Percentiles rank a stretch among this genome's conserved stretches.
phyloP scores from a whole-genome alignment of 306 rosid genomes.

The Amphicarpaea edgeworthii region DNA sequence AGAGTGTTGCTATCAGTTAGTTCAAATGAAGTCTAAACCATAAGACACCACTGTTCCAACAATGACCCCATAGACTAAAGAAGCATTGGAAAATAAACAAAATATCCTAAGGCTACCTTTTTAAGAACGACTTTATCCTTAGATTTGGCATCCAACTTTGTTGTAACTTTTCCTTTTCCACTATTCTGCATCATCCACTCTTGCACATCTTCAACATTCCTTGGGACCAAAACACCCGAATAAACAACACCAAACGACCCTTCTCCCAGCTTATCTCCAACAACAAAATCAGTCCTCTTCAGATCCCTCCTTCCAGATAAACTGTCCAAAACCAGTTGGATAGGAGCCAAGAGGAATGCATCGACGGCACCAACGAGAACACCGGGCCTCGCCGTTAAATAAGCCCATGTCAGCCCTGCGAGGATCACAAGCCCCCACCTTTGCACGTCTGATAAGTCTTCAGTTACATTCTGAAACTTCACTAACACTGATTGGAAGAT shows the following conservation, averaged over 20 bases:
- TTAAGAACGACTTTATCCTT: constrained; percentile 81
- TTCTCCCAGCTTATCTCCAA: constrained; percentile 77
- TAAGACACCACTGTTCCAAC: constrained; percentile 2
- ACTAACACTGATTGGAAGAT: constrained; percentile 58
- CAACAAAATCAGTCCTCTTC: constrained; percentile 64
- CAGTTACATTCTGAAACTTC: constrained; percentile 62
- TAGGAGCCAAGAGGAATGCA: constrained; percentile 79
- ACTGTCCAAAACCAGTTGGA: constrained; percentile 67
- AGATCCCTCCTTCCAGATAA: constrained; percentile 69
- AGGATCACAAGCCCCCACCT: constrained; percentile 67
- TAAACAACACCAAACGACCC: constrained; percentile 86
- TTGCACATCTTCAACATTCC: constrained; percentile 54
- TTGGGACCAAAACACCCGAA: constrained; percentile 70
- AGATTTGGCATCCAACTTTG: constrained; percentile 56
- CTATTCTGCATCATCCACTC: constrained; percentile 50
- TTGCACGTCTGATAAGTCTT: constrained; percentile 63
- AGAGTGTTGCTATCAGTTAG: too few relatives aligned
- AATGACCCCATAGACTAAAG: constrained; percentile 4
- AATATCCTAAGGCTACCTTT: constrained; percentile 54
- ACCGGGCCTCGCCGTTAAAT: constrained; percentile 86
- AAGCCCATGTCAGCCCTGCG: constrained; percentile 72
- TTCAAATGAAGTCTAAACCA: not conserved
- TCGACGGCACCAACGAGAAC: constrained; percentile 83
- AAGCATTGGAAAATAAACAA: constrained; percentile 1
- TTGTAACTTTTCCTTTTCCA: constrained; percentile 53